Base-by-base conservation (phyloP, 257 asterid species). In the Craterostigma plantagineum region DNA sequence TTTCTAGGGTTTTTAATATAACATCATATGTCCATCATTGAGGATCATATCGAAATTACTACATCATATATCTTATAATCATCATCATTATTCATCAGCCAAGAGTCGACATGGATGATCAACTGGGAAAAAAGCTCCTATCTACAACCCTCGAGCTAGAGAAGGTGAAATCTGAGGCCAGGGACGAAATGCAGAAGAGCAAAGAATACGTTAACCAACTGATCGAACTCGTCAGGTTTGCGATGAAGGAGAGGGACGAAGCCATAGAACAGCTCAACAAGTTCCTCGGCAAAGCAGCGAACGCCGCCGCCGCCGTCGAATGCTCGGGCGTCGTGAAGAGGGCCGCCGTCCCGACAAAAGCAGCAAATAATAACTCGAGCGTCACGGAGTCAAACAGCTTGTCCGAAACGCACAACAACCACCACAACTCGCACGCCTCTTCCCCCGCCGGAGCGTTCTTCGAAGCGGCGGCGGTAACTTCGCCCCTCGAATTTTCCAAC, bases 301-400 rank as follows among this genome's bases (percentile, higher is more conserved):
- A 16, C 13, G 7, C 1, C 43, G 2, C 15, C 42, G 18, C 39
- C 44, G n/a, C n/a, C n/a, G n/a, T n/a, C n/a, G n/a, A n/a, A n/a
- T n/a, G n/a, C n/a, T n/a, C n/a, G n/a, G n/a, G 37, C 17, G 14
- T 23, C 65, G 10, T 60, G 53, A 7, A 27, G 51, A 9, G 67
- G 61, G 5, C 49, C 53, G 46, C 61, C 67, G n/a, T n/a, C n/a
- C n/a, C n/a, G n/a, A 37, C 53, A 3, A 69, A 63, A 34, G 63
- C 71, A 3, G n/a, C n/a, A n/a, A n/a, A n/a, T n/a, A n/a, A n/a
- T n/a, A 78, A 78, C 42, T 79, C 95, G 10, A 60, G 78, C 48
- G 45, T 71, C 27, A 69, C 93, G 5, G 91, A 71, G 16, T 77
- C 90, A 5, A 72, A 72, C 52, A 68, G 81, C 15, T 47, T 70